A percentile compares a stretch with the other conserved stretches of the same genome.
These are phyloP conservation scores for Pseudocercospora cruenta DNA, from an alignment of 2,329 filamentous ascomycete genomes.

Conservation along the genomic window DNA sequence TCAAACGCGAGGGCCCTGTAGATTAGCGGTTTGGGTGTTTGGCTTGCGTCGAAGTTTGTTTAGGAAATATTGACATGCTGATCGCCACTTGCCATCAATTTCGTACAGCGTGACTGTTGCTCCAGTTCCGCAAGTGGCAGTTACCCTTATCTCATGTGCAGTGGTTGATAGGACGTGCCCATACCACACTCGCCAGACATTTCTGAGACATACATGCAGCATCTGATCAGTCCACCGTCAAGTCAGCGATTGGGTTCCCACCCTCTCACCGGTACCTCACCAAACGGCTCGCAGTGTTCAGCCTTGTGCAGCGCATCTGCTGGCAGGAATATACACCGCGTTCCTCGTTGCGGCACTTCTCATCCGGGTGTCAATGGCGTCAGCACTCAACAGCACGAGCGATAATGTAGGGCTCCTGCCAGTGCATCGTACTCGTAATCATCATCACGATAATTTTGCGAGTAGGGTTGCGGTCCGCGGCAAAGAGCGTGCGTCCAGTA, in stretches of 20 bases:
- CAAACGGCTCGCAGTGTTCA: neutral
- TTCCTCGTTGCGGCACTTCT: slow-evolving; percentile 8
- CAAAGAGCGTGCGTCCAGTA: slow-evolving; percentile 1
- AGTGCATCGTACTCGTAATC: slow-evolving; percentile 15
- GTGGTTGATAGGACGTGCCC: slow-evolving; percentile 1
- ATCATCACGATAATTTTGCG: slow-evolving; percentile 1
- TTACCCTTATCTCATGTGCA: slow-evolving; percentile 4
- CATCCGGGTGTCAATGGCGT: slow-evolving; percentile 18
- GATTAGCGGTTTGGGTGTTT: slow-evolving; percentile 11
- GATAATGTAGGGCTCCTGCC: neutral
- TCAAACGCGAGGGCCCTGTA: slow-evolving; percentile 9
- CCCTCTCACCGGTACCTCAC: neutral
- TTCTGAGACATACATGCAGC: slow-evolving; percentile 11
- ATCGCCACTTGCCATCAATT: slow-evolving; percentile 14
- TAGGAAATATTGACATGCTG: slow-evolving; percentile 16
- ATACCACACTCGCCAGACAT: slow-evolving; percentile 4
- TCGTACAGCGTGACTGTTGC: neutral
- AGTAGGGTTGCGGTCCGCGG: slow-evolving; percentile 14
- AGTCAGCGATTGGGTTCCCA: slow-evolving; percentile 1
- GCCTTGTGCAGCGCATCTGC: slow-evolving; percentile 1
- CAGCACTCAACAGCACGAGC: slow-evolving; percentile 11
- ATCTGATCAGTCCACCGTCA: slow-evolving; percentile 9
- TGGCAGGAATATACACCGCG: slow-evolving; percentile 13
- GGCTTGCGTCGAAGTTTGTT: slow-evolving; percentile 12
- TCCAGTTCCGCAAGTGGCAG: slow-evolving; percentile 6